Evolutionary conservation across 345 rosid species (phyloP).

Genomic region (Angophora floribunda): DNA sequence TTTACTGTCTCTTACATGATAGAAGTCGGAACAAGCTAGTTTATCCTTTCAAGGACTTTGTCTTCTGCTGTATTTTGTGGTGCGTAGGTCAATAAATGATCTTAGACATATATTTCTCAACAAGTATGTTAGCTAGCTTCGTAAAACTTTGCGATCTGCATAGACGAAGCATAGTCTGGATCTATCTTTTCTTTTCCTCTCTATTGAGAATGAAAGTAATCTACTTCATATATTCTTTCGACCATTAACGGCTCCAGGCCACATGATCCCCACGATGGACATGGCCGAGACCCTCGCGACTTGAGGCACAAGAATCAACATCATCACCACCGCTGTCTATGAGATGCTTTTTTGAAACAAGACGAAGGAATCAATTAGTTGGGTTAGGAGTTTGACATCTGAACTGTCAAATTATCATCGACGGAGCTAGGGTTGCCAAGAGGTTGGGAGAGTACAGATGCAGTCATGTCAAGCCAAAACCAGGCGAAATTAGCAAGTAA

Average conservation of each 20-base stretch:
- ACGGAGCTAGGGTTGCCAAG: constrained; percentile 29
- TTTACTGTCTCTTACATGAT: background rate
- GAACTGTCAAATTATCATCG: constrained; percentile 24
- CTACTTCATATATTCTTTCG: constrained; percentile 11
- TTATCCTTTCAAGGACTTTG: background rate
- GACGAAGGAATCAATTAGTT: background rate
- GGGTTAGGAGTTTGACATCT: constrained; percentile 16
- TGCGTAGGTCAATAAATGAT: background rate
- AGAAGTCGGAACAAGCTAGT: background rate
- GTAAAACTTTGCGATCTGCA: background rate
- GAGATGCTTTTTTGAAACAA: background rate
- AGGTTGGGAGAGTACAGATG: constrained; percentile 21
- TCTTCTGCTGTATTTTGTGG: background rate
- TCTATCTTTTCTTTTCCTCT: background rate
- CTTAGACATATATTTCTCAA: background rate
- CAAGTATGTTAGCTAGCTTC: background rate
- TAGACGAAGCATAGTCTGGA: background rate
- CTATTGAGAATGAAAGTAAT: background rate
- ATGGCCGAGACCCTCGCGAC: constrained; percentile 16
- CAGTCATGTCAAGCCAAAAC: background rate
- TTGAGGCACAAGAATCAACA: background rate
- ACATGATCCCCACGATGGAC: constrained; percentile 22
- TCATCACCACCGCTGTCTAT: background rate
- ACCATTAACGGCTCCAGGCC: constrained; percentile 22
- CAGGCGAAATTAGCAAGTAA: background rate